Base-by-base conservation (phyloP, 306 rosid genomes). In the Trifolium pratense region DNA sequence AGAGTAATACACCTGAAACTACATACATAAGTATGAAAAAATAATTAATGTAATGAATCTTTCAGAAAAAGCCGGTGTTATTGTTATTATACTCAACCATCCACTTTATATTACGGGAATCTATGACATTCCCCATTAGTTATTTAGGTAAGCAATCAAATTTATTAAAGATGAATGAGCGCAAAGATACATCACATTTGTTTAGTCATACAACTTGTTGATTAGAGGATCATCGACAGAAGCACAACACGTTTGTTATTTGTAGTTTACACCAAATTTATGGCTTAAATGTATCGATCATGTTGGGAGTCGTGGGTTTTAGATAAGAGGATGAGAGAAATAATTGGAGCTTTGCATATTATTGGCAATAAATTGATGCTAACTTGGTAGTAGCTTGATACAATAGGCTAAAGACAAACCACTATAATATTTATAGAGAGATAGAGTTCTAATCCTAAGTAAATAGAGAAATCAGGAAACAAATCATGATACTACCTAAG, bases 1-100 rank as follows among this genome's bases (percentile, higher is more conserved):
- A 58, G 14, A 29, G 23, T 40, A 53, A 43, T 34, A 51, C 39
- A 40, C 58, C 20, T 65, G 42, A 49, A 69, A 34, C 34, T 63
- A 74, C 39, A 58, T 68, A 16, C 32, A 60, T 16, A 23, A 59
- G 67, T 11, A 68, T 76, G 78, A 62, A 61, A 61, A 12, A 61
- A 61, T 18, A 76, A 68, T 63, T 46, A 26, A 68, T 57, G 31
- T 37, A 26, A 61, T 45, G 40, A 73, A 74, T 26, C 45, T 12
- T 53, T 70, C 8, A 26, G 57, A 66, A 31, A 66, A 36, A 5
- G 51, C 16, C 34, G 15, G 67, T 29, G 76, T 75, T 53, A 11
- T 11, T 55, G 60, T 48, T 48, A 39, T 46, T 36, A 49, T 48
- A 72, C 23, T 48, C 74, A 57, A 64, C 59, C 68, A 39, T 46